Base-by-base conservation (phyloP, 2,329 filamentous ascomycete species). In the Thielaviopsis cerberus region DNA sequence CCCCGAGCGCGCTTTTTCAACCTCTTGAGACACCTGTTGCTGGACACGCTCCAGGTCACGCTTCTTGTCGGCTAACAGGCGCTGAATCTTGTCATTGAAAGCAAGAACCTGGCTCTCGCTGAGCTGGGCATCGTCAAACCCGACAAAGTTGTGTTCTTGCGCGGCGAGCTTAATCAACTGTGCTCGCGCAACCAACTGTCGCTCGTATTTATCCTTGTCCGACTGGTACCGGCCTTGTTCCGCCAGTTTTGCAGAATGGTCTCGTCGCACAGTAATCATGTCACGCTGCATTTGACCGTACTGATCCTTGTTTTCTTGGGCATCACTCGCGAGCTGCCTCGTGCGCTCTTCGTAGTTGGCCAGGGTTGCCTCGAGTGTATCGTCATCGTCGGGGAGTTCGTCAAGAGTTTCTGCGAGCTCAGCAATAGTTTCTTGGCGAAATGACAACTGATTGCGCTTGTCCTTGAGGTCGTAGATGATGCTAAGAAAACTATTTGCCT, bases 191-290 rank as follows among this genome's bases (percentile, higher is more conserved):
- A 80, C 74, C 3, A 95, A 68, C 63, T 96, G 86, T 3, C 85
- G 80, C 66, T 96, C 88, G 66, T 92, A 88, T 64, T 85, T 87
- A 62, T 87, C 84, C 71, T 91, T 89, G 66, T 95, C 85, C 1
- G 90, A 91, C 68, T 92, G 81, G 64, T 85, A 82, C 63, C 84
- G 87, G 51, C 91, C 91, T 64, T 81, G 77, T 64, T 89, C 84
- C 0, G 78, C 72, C 41, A 79, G 72, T 64, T 81, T 81, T 23
- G 66, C 63, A 0, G 76, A 76, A 50, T 79, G 68, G 4, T 74
- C 68, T 41, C 67, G 71, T 34, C 78, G 75, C 7, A 72, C 70
- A 3, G 69, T 62, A 1, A 68, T 66, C 13, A 81, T 67, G 8
- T 75, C 72, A 1, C 68, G 66, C 60, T 80, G 75, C n/a, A 94